These are phyloP conservation scores for Eimeria maxima DNA, from an alignment of 169 alveolate genomes.

Conservation along the genomic window DNA sequence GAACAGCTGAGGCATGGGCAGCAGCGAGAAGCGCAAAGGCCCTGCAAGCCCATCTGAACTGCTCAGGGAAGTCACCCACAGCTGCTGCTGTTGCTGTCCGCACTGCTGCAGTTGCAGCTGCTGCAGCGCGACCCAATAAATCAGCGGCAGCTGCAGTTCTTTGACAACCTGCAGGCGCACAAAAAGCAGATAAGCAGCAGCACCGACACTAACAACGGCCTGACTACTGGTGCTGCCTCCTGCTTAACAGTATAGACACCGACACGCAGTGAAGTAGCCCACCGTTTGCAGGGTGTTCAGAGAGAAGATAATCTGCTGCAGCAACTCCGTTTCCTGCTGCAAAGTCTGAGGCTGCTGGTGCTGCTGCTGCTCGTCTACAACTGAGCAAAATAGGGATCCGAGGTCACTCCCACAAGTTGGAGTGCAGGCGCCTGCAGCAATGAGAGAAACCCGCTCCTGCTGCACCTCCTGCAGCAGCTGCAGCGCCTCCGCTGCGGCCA, in stretches of 20 bases:
- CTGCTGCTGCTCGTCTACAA: slow-evolving; percentile 52
- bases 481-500: slow-evolving; percentile 41
- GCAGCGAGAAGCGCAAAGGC: slow-evolving; percentile 43
- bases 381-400: slow-evolving; percentile 22
- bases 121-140: slow-evolving; percentile 35
- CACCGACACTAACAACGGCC: background rate
- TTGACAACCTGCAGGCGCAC: background rate
- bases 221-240: background rate
- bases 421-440: slow-evolving; percentile 5
- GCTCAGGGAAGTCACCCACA: slow-evolving; percentile 32
- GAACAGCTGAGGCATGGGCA: slow-evolving; percentile 62
- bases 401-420: slow-evolving; percentile 19
- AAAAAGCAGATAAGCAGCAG: background rate
- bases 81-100: slow-evolving; percentile 57
- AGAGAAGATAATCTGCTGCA: slow-evolving; percentile 50
- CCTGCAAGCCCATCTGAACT: slow-evolving; percentile 2
- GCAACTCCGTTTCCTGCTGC: slow-evolving; percentile 51
- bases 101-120: slow-evolving; percentile 58
- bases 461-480: slow-evolving; percentile 60
- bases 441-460: background rate
- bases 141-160: slow-evolving; percentile 63
- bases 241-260: too few relatives aligned
- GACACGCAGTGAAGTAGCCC: background rate
- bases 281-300: slow-evolving; percentile 52
- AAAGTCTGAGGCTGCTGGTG: slow-evolving; percentile 49